These are phyloP conservation scores for Saccharomycopsis vini DNA, from an alignment of 805 yeast genomes.

Conservation along the genomic window DNA sequence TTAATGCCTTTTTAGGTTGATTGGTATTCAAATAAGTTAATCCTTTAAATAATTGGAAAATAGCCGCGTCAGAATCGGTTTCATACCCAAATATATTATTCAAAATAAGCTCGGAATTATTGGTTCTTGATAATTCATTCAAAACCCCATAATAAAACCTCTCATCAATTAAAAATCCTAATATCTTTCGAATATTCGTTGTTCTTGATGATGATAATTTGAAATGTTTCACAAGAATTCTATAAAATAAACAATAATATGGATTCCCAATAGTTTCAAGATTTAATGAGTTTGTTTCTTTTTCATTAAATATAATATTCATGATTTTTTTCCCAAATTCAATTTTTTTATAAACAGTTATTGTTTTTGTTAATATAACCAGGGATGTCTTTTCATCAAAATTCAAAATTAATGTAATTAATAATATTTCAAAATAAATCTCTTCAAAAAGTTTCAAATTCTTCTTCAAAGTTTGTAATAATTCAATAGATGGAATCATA, in stretches of 20 bases:
- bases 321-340: slow-evolving; percentile 19
- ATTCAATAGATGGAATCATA: background rate
- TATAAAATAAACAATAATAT: slow-evolving; percentile 15
- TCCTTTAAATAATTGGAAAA: slow-evolving; percentile 21
- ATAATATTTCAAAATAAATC: slow-evolving; percentile 27
- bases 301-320: slow-evolving; percentile 17
- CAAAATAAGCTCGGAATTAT: slow-evolving; percentile 8
- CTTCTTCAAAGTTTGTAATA: slow-evolving; percentile 22
- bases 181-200: background rate
- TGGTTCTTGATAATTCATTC: slow-evolving; percentile 6
- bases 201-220: background rate
- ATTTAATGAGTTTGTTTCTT: background rate
- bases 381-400: slow-evolving; percentile 26
- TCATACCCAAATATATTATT: slow-evolving; percentile 3
- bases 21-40: slow-evolving; percentile 22
- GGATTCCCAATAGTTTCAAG: slow-evolving; percentile 7
- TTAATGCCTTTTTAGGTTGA: slow-evolving; percentile 25
- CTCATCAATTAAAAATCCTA: slow-evolving; percentile 12
- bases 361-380: slow-evolving; percentile 18
- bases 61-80: slow-evolving; percentile 18
- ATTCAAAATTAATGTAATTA: slow-evolving; percentile 31
- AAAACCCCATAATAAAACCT: slow-evolving; percentile 11
- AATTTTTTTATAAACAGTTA: slow-evolving; percentile 20
- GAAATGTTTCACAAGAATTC: slow-evolving; percentile 14
- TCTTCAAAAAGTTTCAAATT: slow-evolving; percentile 25